Percentiles rank a stretch among this genome's conserved stretches.
These are phyloP conservation scores for Solanum bulbocastanum DNA, from an alignment of 257 asterid species.

Conservation along the genomic window DNA sequence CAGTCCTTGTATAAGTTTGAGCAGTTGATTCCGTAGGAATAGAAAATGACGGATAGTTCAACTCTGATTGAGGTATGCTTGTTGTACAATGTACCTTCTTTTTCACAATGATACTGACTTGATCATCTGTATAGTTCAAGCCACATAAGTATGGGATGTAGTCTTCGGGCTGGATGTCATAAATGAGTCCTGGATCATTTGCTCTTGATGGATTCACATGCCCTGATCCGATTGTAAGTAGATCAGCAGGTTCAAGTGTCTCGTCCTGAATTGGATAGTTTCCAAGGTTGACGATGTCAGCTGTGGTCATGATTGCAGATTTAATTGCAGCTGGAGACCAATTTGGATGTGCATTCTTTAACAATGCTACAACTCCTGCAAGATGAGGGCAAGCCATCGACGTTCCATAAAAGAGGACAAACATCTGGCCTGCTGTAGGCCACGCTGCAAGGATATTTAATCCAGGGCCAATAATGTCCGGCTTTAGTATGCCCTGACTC, in stretches of 20 bases:
- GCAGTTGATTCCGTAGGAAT: neutral
- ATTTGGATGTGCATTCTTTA: neutral
- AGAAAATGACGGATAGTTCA: conserved; percentile 17
- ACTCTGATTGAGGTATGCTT: neutral
- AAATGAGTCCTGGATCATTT: conserved; percentile 6
- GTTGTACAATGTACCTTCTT: neutral
- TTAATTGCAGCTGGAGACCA: neutral
- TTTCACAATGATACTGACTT: neutral
- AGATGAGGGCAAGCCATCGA: conserved; percentile 1
- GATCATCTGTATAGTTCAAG: neutral
- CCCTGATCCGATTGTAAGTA: neutral
- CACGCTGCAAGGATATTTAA: neutral
- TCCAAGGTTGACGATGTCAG: neutral
- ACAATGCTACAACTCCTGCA: neutral
- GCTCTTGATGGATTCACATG: conserved; percentile 15
- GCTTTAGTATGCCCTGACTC: neutral
- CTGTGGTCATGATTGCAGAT: neutral
- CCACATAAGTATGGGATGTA: conserved; percentile 1
- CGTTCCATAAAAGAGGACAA: neutral
- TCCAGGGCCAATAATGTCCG: neutral
- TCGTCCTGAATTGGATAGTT: neutral
- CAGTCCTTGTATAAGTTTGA: neutral
- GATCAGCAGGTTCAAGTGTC: neutral
- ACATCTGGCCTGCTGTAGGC: neutral
- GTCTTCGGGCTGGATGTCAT: neutral